Evolutionary conservation across 2,329 filamentous ascomycete genomes (phyloP), one percentile per base, ranked within the genome.

Genomic region (Periconia macrospinosa): DNA sequence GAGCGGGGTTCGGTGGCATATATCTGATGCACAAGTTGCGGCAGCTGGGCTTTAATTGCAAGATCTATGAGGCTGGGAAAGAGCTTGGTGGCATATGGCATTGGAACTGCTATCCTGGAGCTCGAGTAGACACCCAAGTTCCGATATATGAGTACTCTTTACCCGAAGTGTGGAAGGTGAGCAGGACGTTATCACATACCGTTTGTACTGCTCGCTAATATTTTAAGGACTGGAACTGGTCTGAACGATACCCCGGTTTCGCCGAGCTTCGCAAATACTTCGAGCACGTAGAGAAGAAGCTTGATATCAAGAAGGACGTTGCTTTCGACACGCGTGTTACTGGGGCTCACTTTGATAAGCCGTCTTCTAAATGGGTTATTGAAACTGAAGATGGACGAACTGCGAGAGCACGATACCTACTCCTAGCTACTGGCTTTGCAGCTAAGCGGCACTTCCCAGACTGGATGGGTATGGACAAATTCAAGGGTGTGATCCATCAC

Each of bases 371-470:
- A 50, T 86, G 83, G 83, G 65, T 66, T 6, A 68, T 85, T 8
- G 70, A 75, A 45, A 83, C 80, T 1, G 73, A 76, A 55, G 81
- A 83, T 60, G 83, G 82, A 14, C 77, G 80, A 2, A 75, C 66
- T 1, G 78, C 79, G 6, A 80, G 73, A 55, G 75, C 79, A 20
- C 80, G 77, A 59, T 84, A 80, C 61, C 72, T 86, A 11, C 64
- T 86, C 15, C 70, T 83, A 1, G 81, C 80, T 1, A 79, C 80
- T 0, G 83, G 83, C 1, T 84, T 86, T 52, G 79, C 85, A 1
- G 81, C 85, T 1, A 85, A 83, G 63, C 75, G 83, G n/a, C 81
- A 87, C 57, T 80, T 84, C 40, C 85, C 86, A 0, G 78, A 83
- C 51, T 86, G 82, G 78, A 78, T 79, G 11, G 84, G 85, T 13